These are phyloP conservation scores for Saitozyma sp. DNA, from an alignment of 768 basidiomycete genomes.

Conservation along the genomic window DNA sequence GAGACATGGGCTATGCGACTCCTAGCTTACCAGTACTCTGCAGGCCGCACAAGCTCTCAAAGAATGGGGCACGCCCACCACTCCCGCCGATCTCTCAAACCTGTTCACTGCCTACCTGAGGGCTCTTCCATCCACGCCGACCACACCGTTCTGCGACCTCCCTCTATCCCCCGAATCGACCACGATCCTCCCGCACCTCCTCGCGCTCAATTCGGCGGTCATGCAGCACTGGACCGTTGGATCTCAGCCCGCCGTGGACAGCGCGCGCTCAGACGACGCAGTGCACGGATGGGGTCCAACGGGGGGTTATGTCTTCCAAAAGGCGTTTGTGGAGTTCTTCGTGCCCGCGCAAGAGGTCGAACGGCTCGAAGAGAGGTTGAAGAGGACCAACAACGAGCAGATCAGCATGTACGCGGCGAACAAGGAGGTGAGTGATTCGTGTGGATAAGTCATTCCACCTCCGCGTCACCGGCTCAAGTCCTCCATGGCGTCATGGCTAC, in stretches of 20 bases:
- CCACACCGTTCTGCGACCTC: slow-evolving; percentile 84
- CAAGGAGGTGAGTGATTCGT: slow-evolving; percentile 59
- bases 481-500: no score
- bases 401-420: slow-evolving; percentile 88
- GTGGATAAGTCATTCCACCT: background rate
- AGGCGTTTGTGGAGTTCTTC: slow-evolving; percentile 97
- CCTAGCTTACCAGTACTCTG: slow-evolving; percentile 7
- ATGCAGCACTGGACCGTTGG: slow-evolving; percentile 94
- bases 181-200: slow-evolving; percentile 74
- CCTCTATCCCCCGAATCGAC: slow-evolving; percentile 79
- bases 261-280: slow-evolving; percentile 68
- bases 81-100: slow-evolving; percentile 67
- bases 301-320: slow-evolving; percentile 94
- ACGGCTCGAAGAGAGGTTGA: slow-evolving; percentile 61
- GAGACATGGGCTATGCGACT: background rate
- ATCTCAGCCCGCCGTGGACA: slow-evolving; percentile 91
- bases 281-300: slow-evolving; percentile 91
- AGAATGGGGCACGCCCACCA: slow-evolving; percentile 75
- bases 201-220: slow-evolving; percentile 64
- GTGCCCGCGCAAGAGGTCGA: slow-evolving; percentile 55
- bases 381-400: slow-evolving; percentile 49
- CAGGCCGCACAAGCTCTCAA: slow-evolving; percentile 66
- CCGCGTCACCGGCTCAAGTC: no score
- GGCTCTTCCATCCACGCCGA: slow-evolving; percentile 65
- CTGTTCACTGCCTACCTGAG: slow-evolving; percentile 79